Percentiles rank a stretch among this genome's conserved stretches.
phyloP scores from a whole-genome alignment of 208 protist species.

The Angomonas desouzai region DNA sequence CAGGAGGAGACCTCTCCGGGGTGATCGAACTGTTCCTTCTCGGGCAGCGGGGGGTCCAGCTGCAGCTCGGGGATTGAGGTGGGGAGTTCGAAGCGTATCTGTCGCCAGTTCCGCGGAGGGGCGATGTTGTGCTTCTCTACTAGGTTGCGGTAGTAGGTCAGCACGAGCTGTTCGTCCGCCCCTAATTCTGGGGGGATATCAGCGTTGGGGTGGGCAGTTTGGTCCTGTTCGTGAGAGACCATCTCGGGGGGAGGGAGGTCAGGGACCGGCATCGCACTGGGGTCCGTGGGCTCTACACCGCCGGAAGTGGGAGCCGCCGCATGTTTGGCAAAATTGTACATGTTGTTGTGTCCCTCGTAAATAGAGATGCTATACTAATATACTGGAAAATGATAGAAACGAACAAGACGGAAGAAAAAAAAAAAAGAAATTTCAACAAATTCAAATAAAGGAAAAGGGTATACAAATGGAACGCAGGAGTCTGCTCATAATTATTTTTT shows the following conservation, averaged over 20 bases:
- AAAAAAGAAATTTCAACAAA: no score
- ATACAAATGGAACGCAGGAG: no score
- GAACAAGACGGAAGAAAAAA: constrained; percentile 15
- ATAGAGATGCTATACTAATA: constrained; percentile 8
- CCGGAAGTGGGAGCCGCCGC: not conserved
- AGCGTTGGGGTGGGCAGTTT: not conserved
- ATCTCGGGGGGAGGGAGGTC: not conserved
- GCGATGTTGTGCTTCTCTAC: constrained; percentile 42
- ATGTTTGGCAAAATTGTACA: constrained; percentile 4
- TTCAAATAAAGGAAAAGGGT: no score
- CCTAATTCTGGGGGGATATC: constrained; percentile 18
- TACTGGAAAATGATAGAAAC: constrained; percentile 9
- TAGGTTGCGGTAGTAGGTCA: constrained; percentile 54
- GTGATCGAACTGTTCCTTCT: constrained; percentile 38
- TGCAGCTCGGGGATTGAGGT: constrained; percentile 67
- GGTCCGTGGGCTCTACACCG: not conserved
- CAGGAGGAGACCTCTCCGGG: constrained; percentile 46
- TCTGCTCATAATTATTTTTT: no score
- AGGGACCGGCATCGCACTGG: not conserved
- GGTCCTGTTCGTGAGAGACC: not conserved
- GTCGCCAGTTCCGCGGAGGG: constrained; percentile 63
- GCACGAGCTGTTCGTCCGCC: constrained; percentile 24
- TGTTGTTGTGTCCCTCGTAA: not conserved
- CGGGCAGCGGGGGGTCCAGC: constrained; percentile 49
- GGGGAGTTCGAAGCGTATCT: constrained; percentile 72